These are phyloP conservation scores for Metschnikowia proteae DNA, from an alignment of 805 yeast genomes.

Conservation along the genomic window DNA sequence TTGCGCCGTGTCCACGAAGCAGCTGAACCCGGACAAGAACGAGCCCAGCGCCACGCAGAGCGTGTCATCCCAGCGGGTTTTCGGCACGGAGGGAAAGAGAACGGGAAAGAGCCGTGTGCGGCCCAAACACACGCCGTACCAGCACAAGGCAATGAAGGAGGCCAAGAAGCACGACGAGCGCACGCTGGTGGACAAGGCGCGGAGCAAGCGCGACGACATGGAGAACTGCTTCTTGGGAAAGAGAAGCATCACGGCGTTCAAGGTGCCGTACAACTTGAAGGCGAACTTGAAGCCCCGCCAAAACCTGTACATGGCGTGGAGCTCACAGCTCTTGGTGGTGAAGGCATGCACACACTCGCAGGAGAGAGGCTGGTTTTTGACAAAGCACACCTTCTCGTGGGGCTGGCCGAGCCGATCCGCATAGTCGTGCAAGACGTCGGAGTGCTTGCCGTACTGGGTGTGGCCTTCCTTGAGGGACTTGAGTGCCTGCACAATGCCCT, in stretches of 20 bases:
- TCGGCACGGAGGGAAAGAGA: slow-evolving; percentile 34
- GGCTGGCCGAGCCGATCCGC: slow-evolving; percentile 34
- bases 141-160: slow-evolving; percentile 37
- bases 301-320: slow-evolving; percentile 46
- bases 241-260: slow-evolving; percentile 30
- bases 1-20: slow-evolving; percentile 35
- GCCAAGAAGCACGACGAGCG: slow-evolving; percentile 45
- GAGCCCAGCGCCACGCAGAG: slow-evolving; percentile 40
- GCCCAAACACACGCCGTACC: slow-evolving; percentile 47
- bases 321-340: slow-evolving; percentile 37
- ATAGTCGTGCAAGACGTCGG: slow-evolving; percentile 28
- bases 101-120: slow-evolving; percentile 39
- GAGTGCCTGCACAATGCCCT: slow-evolving; percentile 32
- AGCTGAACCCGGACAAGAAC: slow-evolving; percentile 40
- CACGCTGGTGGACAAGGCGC: slow-evolving; percentile 26
- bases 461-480: slow-evolving; percentile 27
- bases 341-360: slow-evolving; percentile 43
- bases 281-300: slow-evolving; percentile 41
- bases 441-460: slow-evolving; percentile 34
- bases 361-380: slow-evolving; percentile 29
- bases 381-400: slow-evolving; percentile 28
- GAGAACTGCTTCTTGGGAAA: slow-evolving; percentile 19
- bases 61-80: slow-evolving; percentile 35
- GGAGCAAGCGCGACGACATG: slow-evolving; percentile 15
- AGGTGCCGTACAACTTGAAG: slow-evolving; percentile 37